These are phyloP conservation scores for Coniella lustricola DNA, from an alignment of 2,329 filamentous ascomycete species.

Conservation along the genomic window DNA sequence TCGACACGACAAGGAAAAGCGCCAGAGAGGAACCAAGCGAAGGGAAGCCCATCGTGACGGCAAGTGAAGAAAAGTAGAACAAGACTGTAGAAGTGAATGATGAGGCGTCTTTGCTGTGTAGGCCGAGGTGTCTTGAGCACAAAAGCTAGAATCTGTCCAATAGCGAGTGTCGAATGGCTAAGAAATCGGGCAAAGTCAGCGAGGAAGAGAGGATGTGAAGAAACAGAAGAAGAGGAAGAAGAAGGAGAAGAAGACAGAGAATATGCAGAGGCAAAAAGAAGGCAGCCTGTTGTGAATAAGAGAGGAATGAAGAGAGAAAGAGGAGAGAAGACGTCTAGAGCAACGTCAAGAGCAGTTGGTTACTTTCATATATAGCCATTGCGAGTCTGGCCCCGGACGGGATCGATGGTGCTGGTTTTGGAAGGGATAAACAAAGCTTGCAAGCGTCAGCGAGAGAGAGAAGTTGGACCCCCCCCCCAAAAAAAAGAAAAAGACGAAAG, in stretches of 20 bases:
- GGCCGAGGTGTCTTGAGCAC: no score
- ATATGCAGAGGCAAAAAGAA: background rate
- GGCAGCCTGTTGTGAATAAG: background rate
- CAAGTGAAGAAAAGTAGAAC: no score
- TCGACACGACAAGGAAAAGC: no score
- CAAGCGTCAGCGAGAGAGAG: no score
- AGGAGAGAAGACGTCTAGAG: conserved; percentile 21
- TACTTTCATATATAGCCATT: background rate
- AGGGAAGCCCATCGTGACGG: no score
- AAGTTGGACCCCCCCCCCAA: no score
- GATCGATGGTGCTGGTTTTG: background rate
- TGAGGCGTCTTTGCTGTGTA: no score
- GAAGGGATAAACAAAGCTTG: no score
- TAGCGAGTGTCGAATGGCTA: no score
- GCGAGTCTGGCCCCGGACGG: background rate
- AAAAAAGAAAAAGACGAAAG: background rate
- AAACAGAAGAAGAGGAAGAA: background rate
- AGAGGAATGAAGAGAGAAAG: conserved; percentile 22
- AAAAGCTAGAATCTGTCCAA: no score
- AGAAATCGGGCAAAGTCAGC: background rate
- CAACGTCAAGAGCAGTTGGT: conserved; percentile 11
- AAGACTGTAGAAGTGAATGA: no score
- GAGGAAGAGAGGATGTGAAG: background rate
- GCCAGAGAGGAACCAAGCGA: no score
- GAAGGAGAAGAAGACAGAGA: background rate